Conservation (phyloP, 768 basidiomycete species). For the Phylloporus sp. region DNA sequence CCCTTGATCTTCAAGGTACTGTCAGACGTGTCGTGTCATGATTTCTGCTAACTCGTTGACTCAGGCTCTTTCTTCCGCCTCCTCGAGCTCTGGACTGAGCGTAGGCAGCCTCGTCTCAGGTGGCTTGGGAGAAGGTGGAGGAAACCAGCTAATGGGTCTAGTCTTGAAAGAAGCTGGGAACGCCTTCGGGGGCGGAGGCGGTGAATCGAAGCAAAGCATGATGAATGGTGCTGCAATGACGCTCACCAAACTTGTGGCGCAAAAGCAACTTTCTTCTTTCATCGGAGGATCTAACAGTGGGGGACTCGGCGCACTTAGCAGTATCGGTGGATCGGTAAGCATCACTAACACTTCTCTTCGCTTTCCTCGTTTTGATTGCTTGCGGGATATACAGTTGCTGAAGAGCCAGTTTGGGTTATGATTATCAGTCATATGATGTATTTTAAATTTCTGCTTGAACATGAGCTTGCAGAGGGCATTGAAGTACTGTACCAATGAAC, state of each 20-base stretch:
- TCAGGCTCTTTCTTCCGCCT: constrained; percentile 17
- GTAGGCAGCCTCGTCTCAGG: constrained; percentile 23
- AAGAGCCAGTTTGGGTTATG: constrained; percentile 11
- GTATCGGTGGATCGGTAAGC: constrained; percentile 43
- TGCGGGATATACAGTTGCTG: constrained; percentile 5
- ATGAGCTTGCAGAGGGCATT: too few species aligned
- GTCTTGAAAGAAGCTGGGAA: constrained; percentile 83
- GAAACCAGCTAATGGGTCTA: constrained; percentile 70
- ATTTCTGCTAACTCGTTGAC: constrained; percentile 3
- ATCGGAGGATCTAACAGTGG: constrained; percentile 67
- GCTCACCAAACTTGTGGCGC: constrained; percentile 76
- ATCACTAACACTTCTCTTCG: neutral
- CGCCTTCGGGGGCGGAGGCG: constrained; percentile 62
- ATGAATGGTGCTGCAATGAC: constrained; percentile 85
- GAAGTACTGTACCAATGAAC: too few species aligned
- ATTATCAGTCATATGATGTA: neutral
- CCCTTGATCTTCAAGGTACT: constrained; percentile 19
- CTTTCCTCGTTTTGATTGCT: neutral
- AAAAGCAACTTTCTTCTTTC: constrained; percentile 44
- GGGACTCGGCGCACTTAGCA: constrained; percentile 57
- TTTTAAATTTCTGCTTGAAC: too few species aligned
- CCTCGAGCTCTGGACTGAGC: constrained; percentile 31
- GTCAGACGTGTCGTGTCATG: neutral
- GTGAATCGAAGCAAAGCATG: constrained; percentile 71
- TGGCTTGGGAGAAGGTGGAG: constrained; percentile 42